Conservation (phyloP, 129 eudicot genomes). For the Dittrichia graveolens region DNA sequence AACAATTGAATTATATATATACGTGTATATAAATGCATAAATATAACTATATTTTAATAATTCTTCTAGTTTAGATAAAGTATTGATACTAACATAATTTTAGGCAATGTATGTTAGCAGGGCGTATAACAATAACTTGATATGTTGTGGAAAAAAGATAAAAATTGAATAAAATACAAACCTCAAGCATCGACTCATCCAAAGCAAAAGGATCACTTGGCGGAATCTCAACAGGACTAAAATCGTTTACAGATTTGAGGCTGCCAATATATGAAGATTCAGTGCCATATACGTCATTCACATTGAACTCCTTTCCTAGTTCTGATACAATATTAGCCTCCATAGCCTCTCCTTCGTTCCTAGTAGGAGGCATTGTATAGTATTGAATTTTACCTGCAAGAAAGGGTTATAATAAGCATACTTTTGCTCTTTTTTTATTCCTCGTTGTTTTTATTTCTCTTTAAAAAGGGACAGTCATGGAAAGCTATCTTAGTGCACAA, state of each 20-base stretch:
- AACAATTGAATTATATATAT: too few relatives aligned
- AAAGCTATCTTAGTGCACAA: not conserved
- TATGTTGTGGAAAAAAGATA: not conserved
- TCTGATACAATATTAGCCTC: slow-evolving; percentile 67
- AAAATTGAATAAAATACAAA: slow-evolving; percentile 27
- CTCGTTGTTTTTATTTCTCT: not conserved
- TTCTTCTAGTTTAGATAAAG: too few relatives aligned
- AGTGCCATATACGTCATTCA: slow-evolving; percentile 75
- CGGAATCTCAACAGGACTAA: slow-evolving; percentile 78
- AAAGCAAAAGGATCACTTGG: slow-evolving; percentile 65
- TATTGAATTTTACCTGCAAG: slow-evolving; percentile 82
- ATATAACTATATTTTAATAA: too few relatives aligned
- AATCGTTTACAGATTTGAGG: slow-evolving; percentile 74
- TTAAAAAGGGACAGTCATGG: not conserved
- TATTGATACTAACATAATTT: too few relatives aligned
- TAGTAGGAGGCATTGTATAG: slow-evolving; percentile 85
- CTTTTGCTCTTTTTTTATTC: not conserved
- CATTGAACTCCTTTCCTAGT: slow-evolving; percentile 77
- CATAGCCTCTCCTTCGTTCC: slow-evolving; percentile 59
- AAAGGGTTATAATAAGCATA: not conserved
- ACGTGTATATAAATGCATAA: too few relatives aligned
- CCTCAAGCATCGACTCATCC: slow-evolving; percentile 81
- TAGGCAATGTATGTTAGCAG: too few relatives aligned
- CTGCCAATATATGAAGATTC: slow-evolving; percentile 92
- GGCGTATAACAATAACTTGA: not conserved